A percentile compares a stretch with the other conserved stretches of the same genome.
Conservation (phyloP, 1,284 basidiomycete genomes). For the Inonotus obliquus region DNA sequence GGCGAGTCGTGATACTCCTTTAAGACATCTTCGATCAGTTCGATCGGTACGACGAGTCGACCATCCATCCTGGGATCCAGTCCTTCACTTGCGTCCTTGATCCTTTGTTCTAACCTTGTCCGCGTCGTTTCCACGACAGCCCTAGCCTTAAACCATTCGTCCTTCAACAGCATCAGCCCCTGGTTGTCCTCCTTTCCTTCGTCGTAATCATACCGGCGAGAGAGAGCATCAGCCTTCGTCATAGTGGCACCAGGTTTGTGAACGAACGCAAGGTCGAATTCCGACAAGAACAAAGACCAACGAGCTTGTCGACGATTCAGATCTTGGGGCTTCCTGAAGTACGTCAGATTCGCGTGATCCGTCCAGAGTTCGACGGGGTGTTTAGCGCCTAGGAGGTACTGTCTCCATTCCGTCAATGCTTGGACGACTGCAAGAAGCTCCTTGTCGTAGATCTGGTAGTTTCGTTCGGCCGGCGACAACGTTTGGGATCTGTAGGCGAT, state of each 20-base stretch:
- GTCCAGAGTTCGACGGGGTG: neutral
- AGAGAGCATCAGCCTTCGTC: neutral
- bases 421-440: slow-evolving; percentile 32
- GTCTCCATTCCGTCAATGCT: neutral
- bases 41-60: neutral
- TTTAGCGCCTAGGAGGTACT: neutral
- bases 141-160: neutral
- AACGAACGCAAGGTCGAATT: neutral
- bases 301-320: neutral
- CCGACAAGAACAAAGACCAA: neutral
- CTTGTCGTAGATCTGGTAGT: slow-evolving; percentile 37
- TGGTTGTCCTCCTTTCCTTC: neutral
- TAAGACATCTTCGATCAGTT: neutral
- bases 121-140: neutral
- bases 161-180: neutral
- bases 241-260: neutral
- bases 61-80: neutral
- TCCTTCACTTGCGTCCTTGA: neutral
- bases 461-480: slow-evolving; percentile 27
- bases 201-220: neutral
- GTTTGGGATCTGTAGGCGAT: slow-evolving; percentile 26
- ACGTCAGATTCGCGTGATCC: neutral
- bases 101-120: neutral
- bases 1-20: neutral
- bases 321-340: neutral